Evolutionary conservation across 495 filamentous ascomycete species (phyloP), one percentile per base, ranked within the genome.

Genomic region (Hypoxylon trugodes): DNA sequence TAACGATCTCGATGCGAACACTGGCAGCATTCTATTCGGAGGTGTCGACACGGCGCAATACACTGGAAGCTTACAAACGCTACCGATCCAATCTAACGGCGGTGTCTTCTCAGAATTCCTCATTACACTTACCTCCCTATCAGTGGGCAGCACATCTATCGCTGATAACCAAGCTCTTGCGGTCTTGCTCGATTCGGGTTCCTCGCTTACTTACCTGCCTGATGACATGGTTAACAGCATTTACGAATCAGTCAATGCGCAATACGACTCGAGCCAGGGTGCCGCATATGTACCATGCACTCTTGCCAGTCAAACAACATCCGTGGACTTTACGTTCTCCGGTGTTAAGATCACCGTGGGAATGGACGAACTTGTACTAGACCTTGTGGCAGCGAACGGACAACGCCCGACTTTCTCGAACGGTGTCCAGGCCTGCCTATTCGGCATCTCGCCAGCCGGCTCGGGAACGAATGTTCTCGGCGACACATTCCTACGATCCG

Each of bases 401-500:
- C 53, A 71, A 10, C 76, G 77, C 4, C 81, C 85, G 1, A 79
- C 76, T 4, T 91, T 87, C 72, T 75, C 76, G 12, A 84, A 92
- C 71, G 89, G 87, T 21, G 77, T 77, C 9, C 64, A 76, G 0
- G 81, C 87, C 25, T 93, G 90, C 65, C 76, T 89, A 19, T 92
- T 93, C 64, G 92, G 92, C 41, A 89, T 97, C 71, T 81, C 82
- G 6, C 88, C 90, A 9, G 85, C 90, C 4, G 85, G 83, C 8
- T 62, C 76, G n/a, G 84, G 83, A 38, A 87, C 85, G 3, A 78
- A 82, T 32, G 88, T 96, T 3, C 77, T 98, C 26, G 94, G 94
- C 9, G 94, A 98, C 71, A 97, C 94, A 0, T 98, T 97, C 78
- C 81, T 98, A 12, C 85, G 95, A 52, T 90, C 87, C 28, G 92